These are phyloP conservation scores for Lodderomyces orthopsilosis DNA, from an alignment of 1,139 yeast species.

Conservation along the genomic window DNA sequence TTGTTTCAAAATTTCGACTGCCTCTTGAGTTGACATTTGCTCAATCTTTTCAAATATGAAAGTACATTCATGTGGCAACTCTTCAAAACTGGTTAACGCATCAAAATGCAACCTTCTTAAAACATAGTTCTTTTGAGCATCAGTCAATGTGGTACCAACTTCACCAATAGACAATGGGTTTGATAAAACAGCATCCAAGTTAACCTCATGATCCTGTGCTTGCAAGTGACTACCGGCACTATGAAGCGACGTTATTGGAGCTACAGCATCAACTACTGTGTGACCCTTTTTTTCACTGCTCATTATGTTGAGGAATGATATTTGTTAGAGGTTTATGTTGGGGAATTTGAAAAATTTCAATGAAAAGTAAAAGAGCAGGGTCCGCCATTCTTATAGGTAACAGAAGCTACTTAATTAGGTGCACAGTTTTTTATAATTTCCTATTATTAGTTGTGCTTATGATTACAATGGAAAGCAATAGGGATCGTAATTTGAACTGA, in stretches of 20 bases:
- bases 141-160: slow-evolving; percentile 24
- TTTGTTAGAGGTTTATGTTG: neutral
- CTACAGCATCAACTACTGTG: neutral
- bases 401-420: neutral
- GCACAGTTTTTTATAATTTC: too few species aligned
- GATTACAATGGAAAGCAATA: too few species aligned
- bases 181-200: slow-evolving; percentile 7
- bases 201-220: slow-evolving; percentile 2
- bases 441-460: too few species aligned
- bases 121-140: slow-evolving; percentile 26
- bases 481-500: too few species aligned
- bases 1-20: slow-evolving; percentile 20
- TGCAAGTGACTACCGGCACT: slow-evolving; percentile 4
- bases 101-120: slow-evolving; percentile 28
- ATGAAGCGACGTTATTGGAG: neutral
- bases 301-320: neutral
- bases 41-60: slow-evolving; percentile 32
- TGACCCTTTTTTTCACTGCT: neutral
- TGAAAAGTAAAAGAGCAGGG: neutral
- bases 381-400: neutral
- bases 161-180: slow-evolving; percentile 21
- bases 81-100: slow-evolving; percentile 24
- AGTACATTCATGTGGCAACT: slow-evolving; percentile 25
- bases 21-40: slow-evolving; percentile 20
- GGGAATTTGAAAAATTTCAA: neutral